A percentile compares a stretch with the other conserved stretches of the same genome.
These are phyloP conservation scores for Nemophila menziesii DNA, from an alignment of 257 asterid genomes.

Conservation along the genomic window DNA sequence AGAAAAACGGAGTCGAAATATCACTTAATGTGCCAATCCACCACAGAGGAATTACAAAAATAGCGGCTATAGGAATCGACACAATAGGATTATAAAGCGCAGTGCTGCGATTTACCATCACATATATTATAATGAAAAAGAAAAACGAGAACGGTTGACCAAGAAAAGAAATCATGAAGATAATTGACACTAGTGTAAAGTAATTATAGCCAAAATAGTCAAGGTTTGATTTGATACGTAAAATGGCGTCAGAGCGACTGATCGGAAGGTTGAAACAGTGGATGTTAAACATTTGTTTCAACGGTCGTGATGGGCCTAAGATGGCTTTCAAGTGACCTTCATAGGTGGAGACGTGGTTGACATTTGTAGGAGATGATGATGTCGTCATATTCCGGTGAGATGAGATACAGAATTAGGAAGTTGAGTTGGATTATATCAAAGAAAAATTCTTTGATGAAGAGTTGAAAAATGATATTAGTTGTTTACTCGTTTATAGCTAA, in stretches of 20 bases:
- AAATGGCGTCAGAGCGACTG: constrained; percentile 27
- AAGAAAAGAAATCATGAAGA: constrained; percentile 67
- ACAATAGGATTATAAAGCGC: constrained; percentile 42
- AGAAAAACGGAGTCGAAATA: constrained; percentile 34
- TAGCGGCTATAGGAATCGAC: constrained; percentile 35
- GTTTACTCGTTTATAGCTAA: too few relatives aligned
- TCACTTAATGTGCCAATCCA: constrained; percentile 48
- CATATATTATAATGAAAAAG: constrained; percentile 61
- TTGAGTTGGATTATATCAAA: too few relatives aligned
- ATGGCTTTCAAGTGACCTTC: constrained; percentile 58
- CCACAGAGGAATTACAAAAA: constrained; percentile 39
- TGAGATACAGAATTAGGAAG: too few relatives aligned
- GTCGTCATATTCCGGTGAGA: too few relatives aligned
- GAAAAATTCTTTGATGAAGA: too few relatives aligned
- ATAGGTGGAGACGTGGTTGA: too few relatives aligned
- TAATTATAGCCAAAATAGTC: constrained; percentile 68
- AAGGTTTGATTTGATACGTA: constrained; percentile 40
- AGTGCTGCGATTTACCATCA: constrained; percentile 48
- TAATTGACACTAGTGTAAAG: constrained; percentile 33
- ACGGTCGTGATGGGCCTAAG: constrained; percentile 67
- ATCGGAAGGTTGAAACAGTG: constrained; percentile 39
- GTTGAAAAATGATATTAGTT: too few relatives aligned
- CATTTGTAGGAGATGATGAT: too few relatives aligned
- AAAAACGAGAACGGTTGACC: constrained; percentile 84
- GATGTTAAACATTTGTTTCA: constrained; percentile 54